Base-by-base conservation (phyloP, 2,329 filamentous ascomycete species). In the Cytospora piceae region DNA sequence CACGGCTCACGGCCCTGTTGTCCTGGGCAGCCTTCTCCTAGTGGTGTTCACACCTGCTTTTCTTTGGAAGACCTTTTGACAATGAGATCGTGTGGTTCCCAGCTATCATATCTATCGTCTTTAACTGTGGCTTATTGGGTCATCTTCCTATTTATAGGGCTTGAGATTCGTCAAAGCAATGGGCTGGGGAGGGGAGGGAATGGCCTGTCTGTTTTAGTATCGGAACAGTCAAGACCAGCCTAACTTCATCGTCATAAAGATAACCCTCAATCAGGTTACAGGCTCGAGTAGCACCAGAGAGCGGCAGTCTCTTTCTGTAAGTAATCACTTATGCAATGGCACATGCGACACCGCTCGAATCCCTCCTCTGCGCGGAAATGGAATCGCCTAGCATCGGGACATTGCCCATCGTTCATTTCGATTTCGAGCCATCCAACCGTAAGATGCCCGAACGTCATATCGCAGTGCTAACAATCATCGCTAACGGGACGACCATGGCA, bases 381-480 rank as follows among this genome's bases (percentile, higher is more conserved):
- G n/a, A 27, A 8, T 11, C 9, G 20, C 54, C 54, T 20, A 20
- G 20, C 15, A 27, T 8, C 11, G 31, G 20, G 22, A 37, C 31
- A 27, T n/a, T n/a, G 32, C 27, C 54, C 1, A 27, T 57, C 24
- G 54, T 57, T n/a, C 54, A 57, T 27, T 39, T 57, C 12, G 54
- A 57, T 17, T 24, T 57, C 14, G 54, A 57, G 32, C 54, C 54
- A 37, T 57, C 54, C 7, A 57, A 57, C 20, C 4, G 54, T 57
- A 22, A 57, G 53, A 4, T 37, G 5, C 34, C 34, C 3, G 34
- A 2, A 11, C 12, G 12, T 37, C 34, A 22, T n/a, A 54, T 29
- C 29, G 17, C 1, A 1, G 17, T 34, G 14, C 9, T 55, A 12
- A 15, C 14, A 3, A 9, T n/a, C 20, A 32, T 55, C 15, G 20